Conservation (phyloP, 306 rosid species). For the Prinsepia uniflora region DNA sequence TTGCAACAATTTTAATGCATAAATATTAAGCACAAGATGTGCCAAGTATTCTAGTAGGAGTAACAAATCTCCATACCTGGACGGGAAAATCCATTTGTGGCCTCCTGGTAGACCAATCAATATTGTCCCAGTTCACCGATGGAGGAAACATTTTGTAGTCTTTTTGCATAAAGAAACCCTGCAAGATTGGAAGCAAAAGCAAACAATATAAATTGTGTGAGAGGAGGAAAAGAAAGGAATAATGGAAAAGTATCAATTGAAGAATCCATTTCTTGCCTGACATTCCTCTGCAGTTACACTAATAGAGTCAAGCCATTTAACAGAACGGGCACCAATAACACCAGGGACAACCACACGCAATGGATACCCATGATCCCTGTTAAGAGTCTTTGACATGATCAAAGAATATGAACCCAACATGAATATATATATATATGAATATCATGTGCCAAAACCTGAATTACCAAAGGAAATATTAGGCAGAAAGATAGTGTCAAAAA, state of each 20-base stretch:
- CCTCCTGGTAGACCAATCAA: conserved; percentile 75
- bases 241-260: conserved; percentile 6
- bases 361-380: conserved; percentile 96
- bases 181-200: conserved; percentile 19
- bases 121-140: conserved; percentile 87
- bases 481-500: not conserved
- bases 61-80: conserved; percentile 54
- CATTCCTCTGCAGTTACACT: conserved; percentile 65
- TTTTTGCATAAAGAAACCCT: conserved; percentile 99
- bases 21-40: not conserved
- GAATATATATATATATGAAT: conserved; percentile 4
- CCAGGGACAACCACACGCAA: conserved; percentile 88
- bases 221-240: not conserved
- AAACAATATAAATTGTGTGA: conserved; percentile 11
- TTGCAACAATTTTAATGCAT: not conserved
- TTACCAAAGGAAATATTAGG: not conserved
- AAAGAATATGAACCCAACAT: conserved; percentile 18
- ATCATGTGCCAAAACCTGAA: not conserved
- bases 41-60: conserved; percentile 7
- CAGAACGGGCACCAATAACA: conserved; percentile 97
- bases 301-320: conserved; percentile 87
- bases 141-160: conserved; percentile 99
- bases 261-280: conserved; percentile 56
- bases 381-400: conserved; percentile 52
- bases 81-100: conserved; percentile 99